phyloP scores from a whole-genome alignment of 164 flowering plant species.

The Cinnamomum micranthum region DNA sequence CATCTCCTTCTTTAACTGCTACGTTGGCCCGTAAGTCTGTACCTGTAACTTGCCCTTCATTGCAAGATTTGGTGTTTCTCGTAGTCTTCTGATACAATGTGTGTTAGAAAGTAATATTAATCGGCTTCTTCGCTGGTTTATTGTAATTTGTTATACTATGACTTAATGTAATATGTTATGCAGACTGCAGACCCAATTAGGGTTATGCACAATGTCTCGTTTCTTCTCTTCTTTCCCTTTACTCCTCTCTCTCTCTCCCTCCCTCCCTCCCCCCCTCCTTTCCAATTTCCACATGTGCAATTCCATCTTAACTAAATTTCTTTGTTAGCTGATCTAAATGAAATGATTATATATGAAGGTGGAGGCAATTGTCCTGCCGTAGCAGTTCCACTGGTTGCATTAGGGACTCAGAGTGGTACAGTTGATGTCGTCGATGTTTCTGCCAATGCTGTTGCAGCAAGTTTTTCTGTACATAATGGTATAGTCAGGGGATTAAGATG shows the following conservation, averaged over 20 bases:
- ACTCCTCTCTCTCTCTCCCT: too few relatives aligned
- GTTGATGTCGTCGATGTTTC: conserved; percentile 90
- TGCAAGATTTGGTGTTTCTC: neutral
- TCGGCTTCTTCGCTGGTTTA: too few relatives aligned
- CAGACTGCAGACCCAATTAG: too few relatives aligned
- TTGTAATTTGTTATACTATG: too few relatives aligned
- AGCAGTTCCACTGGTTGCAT: conserved; percentile 91
- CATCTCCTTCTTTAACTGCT: conserved; percentile 92
- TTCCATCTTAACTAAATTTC: neutral
- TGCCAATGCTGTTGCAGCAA: conserved; percentile 88
- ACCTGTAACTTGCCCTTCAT: conserved; percentile 1
- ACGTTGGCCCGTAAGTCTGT: conserved; percentile 88
- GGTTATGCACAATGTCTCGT: too few relatives aligned
- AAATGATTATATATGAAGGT: conserved; percentile 51
- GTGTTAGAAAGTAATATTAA: too few relatives aligned
- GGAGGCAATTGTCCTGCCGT: conserved; percentile 92
- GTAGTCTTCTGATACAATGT: neutral
- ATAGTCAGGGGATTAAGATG: conserved; percentile 84
- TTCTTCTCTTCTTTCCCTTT: too few relatives aligned
- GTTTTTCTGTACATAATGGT: conserved; percentile 72
- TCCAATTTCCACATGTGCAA: too few relatives aligned
- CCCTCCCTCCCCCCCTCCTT: too few relatives aligned
- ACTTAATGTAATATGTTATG: too few relatives aligned
- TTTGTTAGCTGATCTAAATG: conserved; percentile 11
- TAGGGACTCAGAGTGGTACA: conserved; percentile 92